Percentiles rank a stretch among this genome's conserved stretches.
Evolutionary conservation across 306 rosid genomes (phyloP).

Genomic region (Pyrus bretschneideri): DNA sequence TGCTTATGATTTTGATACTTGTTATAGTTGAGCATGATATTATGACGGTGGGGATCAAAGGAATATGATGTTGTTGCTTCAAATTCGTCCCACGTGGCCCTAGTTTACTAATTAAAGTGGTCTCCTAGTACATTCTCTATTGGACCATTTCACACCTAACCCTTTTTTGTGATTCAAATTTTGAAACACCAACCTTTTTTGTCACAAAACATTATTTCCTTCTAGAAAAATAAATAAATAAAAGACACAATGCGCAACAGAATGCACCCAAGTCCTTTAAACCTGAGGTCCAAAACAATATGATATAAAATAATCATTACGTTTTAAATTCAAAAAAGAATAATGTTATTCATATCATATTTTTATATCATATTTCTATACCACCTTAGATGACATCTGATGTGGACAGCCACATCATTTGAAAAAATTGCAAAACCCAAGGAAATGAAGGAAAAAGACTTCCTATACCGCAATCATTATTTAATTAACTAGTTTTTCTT

Average conservation of each 20-base stretch:
- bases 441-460: too few relatives aligned
- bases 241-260: background rate
- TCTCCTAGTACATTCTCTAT: slow-evolving; percentile 21
- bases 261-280: slow-evolving; percentile 5
- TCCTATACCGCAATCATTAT: too few relatives aligned
- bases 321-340: slow-evolving; percentile 45
- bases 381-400: too few relatives aligned
- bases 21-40: background rate
- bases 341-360: too few relatives aligned
- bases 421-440: too few relatives aligned
- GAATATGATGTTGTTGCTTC: slow-evolving; percentile 23
- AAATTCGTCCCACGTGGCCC: slow-evolving; percentile 51
- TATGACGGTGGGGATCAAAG: background rate
- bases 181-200: slow-evolving; percentile 44
- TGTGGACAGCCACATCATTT: too few relatives aligned
- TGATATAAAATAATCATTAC: slow-evolving; percentile 56
- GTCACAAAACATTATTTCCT: background rate
- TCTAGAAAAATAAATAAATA: background rate
- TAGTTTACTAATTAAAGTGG: slow-evolving; percentile 35
- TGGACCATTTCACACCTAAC: slow-evolving; percentile 27
- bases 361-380: too few relatives aligned
- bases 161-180: slow-evolving; percentile 52
- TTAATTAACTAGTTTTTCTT: too few relatives aligned
- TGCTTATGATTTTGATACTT: background rate
- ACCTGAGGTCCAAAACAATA: slow-evolving; percentile 9